A percentile compares a stretch with the other conserved stretches of the same genome.
Conservation (phyloP, 2,329 filamentous ascomycete species). For the Stachybotrys chartarum region DNA sequence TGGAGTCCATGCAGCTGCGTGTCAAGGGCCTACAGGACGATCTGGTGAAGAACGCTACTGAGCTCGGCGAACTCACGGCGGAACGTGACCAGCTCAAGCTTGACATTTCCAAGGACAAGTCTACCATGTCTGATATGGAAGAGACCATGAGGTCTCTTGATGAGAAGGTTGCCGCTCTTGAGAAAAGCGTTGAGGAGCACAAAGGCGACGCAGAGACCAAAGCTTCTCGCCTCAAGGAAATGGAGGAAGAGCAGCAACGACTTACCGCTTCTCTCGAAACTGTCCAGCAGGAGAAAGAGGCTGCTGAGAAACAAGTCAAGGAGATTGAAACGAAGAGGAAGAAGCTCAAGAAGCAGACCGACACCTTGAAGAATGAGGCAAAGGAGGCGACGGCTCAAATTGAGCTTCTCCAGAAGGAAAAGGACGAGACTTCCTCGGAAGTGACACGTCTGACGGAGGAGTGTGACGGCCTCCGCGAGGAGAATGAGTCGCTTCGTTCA, state of each 20-base stretch:
- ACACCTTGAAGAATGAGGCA: constrained; percentile 12
- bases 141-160: constrained; percentile 5
- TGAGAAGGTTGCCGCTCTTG: constrained; percentile 13
- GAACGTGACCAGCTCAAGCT: constrained; percentile 13
- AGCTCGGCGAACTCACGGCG: constrained; percentile 14
- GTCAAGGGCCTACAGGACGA: constrained; percentile 14
- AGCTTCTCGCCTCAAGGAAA: constrained; percentile 11
- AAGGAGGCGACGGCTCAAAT: constrained; percentile 12
- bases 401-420: constrained; percentile 11
- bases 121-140: constrained; percentile 10
- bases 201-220: constrained; percentile 11
- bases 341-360: neutral
- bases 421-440: constrained; percentile 14
- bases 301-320: constrained; percentile 10
- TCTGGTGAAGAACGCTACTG: constrained; percentile 13
- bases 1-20: constrained; percentile 17
- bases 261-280: constrained; percentile 15
- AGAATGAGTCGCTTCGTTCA: constrained; percentile 14
- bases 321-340: constrained; percentile 11
- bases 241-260: constrained; percentile 12
- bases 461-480: constrained; percentile 10
- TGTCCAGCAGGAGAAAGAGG: constrained; percentile 15
- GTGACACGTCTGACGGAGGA: constrained; percentile 15
- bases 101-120: constrained; percentile 10
- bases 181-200: constrained; percentile 3